These are phyloP conservation scores for Tolypocladium album DNA, from an alignment of 2,329 filamentous ascomycete species.

Conservation along the genomic window DNA sequence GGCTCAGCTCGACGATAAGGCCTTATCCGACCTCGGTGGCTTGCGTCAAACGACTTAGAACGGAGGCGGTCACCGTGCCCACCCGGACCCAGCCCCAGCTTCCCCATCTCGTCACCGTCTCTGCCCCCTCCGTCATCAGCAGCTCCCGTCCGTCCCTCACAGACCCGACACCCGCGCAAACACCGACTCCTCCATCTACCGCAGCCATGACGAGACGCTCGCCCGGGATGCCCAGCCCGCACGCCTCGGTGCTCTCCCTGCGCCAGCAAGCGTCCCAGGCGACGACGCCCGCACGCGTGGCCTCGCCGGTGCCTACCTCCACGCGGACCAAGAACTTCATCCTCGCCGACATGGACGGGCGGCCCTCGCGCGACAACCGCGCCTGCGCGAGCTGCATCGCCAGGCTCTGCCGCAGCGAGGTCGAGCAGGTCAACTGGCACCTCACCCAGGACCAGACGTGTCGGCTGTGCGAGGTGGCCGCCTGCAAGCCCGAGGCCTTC, in stretches of 20 bases:
- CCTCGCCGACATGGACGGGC: constrained; percentile 27
- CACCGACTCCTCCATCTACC: not conserved
- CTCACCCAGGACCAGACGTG: constrained; percentile 16
- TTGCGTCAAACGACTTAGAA: not conserved
- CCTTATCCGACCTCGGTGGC: not conserved
- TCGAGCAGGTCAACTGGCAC: constrained; percentile 20
- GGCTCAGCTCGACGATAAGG: not conserved
- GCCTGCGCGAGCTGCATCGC: constrained; percentile 29
- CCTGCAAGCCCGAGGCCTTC: constrained; percentile 51
- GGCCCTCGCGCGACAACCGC: constrained; percentile 19
- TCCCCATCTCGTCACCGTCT: not conserved
- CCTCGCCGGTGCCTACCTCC: constrained; percentile 3
- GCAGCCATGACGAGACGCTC: constrained; percentile 21
- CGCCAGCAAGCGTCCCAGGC: constrained; percentile 26
- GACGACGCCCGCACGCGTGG: constrained; percentile 15
- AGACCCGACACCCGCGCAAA: not conserved
- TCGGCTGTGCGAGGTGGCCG: constrained; percentile 24
- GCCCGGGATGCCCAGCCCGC: constrained; percentile 30
- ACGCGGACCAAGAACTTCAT: constrained; percentile 34
- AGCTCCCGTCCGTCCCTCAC: not conserved
- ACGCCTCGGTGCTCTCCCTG: constrained; percentile 33
- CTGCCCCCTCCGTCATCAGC: not conserved
- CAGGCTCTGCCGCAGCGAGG: constrained; percentile 16
- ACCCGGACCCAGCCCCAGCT: not conserved
- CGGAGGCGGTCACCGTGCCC: not conserved